Evolutionary conservation across 768 basidiomycete species (phyloP).

Genomic region (Solioccasus polychromus): DNA sequence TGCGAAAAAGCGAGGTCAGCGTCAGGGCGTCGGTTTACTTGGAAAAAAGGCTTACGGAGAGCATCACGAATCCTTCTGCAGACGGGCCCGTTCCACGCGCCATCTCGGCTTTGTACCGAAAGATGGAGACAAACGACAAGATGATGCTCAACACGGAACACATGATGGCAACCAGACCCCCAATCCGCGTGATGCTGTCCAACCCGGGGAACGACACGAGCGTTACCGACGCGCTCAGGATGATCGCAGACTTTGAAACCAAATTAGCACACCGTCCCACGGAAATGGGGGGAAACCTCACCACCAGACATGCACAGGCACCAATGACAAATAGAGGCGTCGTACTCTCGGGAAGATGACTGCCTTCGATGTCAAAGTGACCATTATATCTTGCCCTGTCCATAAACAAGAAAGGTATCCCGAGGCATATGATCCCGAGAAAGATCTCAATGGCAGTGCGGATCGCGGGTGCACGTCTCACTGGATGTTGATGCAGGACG

Average conservation of each 20-base stretch:
- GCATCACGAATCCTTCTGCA: constrained; percentile 56
- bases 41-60: constrained; percentile 34
- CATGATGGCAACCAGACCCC: constrained; percentile 64
- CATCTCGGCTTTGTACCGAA: constrained; percentile 67
- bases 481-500: constrained; percentile 29
- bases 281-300: constrained; percentile 33
- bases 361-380: constrained; percentile 55
- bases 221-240: constrained; percentile 79
- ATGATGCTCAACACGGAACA: constrained; percentile 70
- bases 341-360: constrained; percentile 43
- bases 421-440: constrained; percentile 64
- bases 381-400: constrained; percentile 46
- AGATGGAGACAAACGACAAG: constrained; percentile 65
- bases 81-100: constrained; percentile 45
- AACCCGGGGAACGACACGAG: constrained; percentile 77
- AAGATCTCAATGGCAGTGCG: constrained; percentile 57
- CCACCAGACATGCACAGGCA: constrained; percentile 63
- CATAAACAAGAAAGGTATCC: constrained; percentile 75
- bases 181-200: constrained; percentile 58
- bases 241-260: constrained; percentile 64
- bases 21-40: too few relatives aligned
- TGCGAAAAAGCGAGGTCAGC: too few relatives aligned
- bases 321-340: constrained; percentile 63
- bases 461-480: constrained; percentile 37
- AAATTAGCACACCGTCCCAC: background rate